phyloP scores from a whole-genome alignment of 2,329 filamentous ascomycete species.

The Drechslerella stenobrocha region DNA sequence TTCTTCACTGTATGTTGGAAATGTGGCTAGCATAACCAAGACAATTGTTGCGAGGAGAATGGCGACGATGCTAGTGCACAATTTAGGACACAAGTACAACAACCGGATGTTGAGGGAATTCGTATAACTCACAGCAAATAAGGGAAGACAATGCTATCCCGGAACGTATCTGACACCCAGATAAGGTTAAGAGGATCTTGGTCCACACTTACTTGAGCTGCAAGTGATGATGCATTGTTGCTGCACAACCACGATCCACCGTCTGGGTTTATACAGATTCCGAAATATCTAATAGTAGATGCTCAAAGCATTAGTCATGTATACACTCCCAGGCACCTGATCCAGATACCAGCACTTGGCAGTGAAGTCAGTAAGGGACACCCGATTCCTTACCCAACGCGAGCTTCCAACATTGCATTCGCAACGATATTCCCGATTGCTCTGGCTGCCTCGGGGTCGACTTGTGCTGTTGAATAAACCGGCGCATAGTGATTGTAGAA shows the following conservation, averaged over 20 bases:
- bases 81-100: not conserved
- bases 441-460: conserved; percentile 81
- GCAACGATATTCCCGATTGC: conserved; percentile 91
- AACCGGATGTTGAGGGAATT: not conserved
- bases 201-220: conserved; percentile 83
- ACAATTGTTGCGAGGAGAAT: conserved; percentile 97
- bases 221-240: conserved; percentile 92
- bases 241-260: conserved; percentile 91
- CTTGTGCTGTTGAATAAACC: conserved; percentile 79
- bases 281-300: conserved; percentile 68
- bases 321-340: too few species aligned
- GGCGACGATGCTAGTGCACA: conserved; percentile 75
- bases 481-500: conserved; percentile 90
- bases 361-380: too few species aligned
- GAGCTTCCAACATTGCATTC: conserved; percentile 77
- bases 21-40: conserved; percentile 90
- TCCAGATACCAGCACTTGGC: too few species aligned
- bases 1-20: conserved; percentile 92
- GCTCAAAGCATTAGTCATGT: not conserved
- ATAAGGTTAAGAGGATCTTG: conserved; percentile 96
- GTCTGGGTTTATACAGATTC: conserved; percentile 92
- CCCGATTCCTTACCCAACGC: conserved; percentile 66
- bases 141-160: conserved; percentile 97
- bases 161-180: conserved; percentile 96
- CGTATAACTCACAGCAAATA: conserved; percentile 76